These are phyloP conservation scores for Omphalotus olearius DNA, from an alignment of 1,284 basidiomycete species.

Conservation along the genomic window DNA sequence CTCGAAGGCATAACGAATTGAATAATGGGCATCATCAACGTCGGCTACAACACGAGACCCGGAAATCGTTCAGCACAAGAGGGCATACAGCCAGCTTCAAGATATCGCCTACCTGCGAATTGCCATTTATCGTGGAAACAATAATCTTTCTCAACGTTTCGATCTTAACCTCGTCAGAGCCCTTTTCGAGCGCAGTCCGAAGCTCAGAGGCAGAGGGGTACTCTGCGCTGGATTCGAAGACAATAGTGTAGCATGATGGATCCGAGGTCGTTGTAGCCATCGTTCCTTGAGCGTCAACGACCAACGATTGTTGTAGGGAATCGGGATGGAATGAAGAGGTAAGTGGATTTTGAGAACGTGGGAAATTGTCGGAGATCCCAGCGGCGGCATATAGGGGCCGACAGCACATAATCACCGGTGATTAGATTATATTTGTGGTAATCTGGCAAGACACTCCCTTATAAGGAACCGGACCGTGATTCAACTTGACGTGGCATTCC, in stretches of 20 bases:
- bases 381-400: no score
- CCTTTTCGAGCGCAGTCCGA: conserved; percentile 87
- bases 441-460: no score
- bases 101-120: conserved; percentile 57
- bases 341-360: no score
- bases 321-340: background rate
- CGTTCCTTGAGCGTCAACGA: background rate
- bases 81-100: conserved; percentile 17
- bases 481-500: no score
- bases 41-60: conserved; percentile 50
- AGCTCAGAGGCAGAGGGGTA: conserved; percentile 83
- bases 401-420: no score
- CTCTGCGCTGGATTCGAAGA: conserved; percentile 77
- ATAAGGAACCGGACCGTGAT: no score
- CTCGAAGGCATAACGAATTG: conserved; percentile 95
- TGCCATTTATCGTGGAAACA: conserved; percentile 93
- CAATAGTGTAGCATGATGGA: conserved; percentile 78
- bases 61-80: conserved; percentile 9
- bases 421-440: no score
- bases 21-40: conserved; percentile 96
- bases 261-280: conserved; percentile 35
- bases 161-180: conserved; percentile 95
- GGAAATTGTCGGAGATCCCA: no score
- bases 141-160: conserved; percentile 97
- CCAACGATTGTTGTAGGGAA: no score